Evolutionary conservation across 371 early-diverging fungal species (phyloP).

Genomic region (Zancudomyces culisetae): DNA sequence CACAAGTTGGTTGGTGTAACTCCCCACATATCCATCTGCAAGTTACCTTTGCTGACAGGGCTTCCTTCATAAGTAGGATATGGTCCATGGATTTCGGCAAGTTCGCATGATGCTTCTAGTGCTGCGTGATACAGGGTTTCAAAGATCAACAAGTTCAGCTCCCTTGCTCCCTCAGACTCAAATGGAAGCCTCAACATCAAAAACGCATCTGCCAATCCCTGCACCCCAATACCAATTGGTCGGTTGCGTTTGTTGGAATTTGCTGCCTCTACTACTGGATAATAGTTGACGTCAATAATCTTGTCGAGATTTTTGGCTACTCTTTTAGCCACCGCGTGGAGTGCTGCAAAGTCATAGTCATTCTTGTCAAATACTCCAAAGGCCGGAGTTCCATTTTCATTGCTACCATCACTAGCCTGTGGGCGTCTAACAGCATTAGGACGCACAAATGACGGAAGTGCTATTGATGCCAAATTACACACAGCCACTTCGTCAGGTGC

Average conservation of each 20-base stretch:
- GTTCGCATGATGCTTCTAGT: slow-evolving; percentile 85
- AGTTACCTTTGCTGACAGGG: slow-evolving; percentile 78
- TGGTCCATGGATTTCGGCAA: slow-evolving; percentile 67
- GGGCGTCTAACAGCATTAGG: slow-evolving; percentile 1
- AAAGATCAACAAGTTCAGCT: slow-evolving; percentile 83
- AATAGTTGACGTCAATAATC: slow-evolving; percentile 94
- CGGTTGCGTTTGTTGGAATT: slow-evolving; percentile 88
- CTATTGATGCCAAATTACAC: slow-evolving; percentile 96
- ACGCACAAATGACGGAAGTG: slow-evolving; percentile 84
- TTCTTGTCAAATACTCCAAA: not conserved
- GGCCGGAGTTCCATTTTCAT: not conserved
- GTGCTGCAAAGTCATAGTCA: slow-evolving; percentile 18
- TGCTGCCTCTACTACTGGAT: slow-evolving; percentile 85
- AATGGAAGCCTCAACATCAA: slow-evolving; percentile 90
- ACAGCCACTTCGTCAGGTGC: slow-evolving; percentile 95
- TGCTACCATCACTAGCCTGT: not conserved
- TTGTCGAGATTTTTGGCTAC: slow-evolving; percentile 86
- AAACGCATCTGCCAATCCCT: slow-evolving; percentile 98
- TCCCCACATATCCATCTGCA: slow-evolving; percentile 94
- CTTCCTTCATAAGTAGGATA: slow-evolving; percentile 86
- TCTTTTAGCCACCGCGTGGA: slow-evolving; percentile 52
- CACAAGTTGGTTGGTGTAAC: slow-evolving; percentile 59
- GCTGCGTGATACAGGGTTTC: slow-evolving; percentile 98
- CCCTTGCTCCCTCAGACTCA: slow-evolving; percentile 78
- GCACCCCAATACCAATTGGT: slow-evolving; percentile 97